phyloP scores from a whole-genome alignment of 495 filamentous ascomycete species.

The Xylaria palmicola region DNA sequence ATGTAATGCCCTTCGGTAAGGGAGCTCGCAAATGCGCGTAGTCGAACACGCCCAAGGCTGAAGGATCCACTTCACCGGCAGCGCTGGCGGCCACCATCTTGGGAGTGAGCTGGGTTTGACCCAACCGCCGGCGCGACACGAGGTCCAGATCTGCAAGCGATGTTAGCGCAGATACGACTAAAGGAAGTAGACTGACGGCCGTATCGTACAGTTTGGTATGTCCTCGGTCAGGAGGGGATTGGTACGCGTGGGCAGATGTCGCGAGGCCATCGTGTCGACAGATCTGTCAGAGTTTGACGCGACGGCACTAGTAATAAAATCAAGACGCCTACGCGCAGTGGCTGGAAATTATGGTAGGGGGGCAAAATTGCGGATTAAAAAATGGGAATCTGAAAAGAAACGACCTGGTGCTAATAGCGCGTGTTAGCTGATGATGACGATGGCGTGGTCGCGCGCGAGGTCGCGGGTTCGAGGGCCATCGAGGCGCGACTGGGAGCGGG shows the following conservation, averaged over 20 bases:
- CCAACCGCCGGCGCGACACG: slow-evolving; percentile 79
- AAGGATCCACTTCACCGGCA: slow-evolving; percentile 66
- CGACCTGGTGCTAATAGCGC: slow-evolving; percentile 21
- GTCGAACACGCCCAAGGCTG: slow-evolving; percentile 79
- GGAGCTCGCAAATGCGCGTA: slow-evolving; percentile 94
- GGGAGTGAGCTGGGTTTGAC: slow-evolving; percentile 86
- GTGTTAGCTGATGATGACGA: slow-evolving; percentile 32
- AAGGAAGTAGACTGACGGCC: not conserved
- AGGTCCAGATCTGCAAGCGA: slow-evolving; percentile 71
- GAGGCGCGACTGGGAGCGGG: slow-evolving; percentile 16
- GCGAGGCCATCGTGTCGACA: slow-evolving; percentile 54
- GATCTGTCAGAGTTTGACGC: slow-evolving; percentile 19
- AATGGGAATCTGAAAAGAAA: not conserved
- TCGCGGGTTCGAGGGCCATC: slow-evolving; percentile 15
- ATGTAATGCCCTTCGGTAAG: slow-evolving; percentile 81
- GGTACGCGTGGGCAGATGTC: slow-evolving; percentile 64
- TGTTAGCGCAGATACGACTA: slow-evolving; percentile 25
- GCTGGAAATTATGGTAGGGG: not conserved
- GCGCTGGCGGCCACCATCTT: slow-evolving; percentile 65
- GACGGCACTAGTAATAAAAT: slow-evolving; percentile 24
- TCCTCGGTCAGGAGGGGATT: slow-evolving; percentile 80
- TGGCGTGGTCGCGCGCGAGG: slow-evolving; percentile 12
- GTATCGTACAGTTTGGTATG: slow-evolving; percentile 57
- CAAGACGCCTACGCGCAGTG: slow-evolving; percentile 6
- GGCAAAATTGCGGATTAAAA: not conserved